These are phyloP conservation scores for Stephanodiscus triporus DNA, from an alignment of 108 stramenopile species.

Conservation along the genomic window DNA sequence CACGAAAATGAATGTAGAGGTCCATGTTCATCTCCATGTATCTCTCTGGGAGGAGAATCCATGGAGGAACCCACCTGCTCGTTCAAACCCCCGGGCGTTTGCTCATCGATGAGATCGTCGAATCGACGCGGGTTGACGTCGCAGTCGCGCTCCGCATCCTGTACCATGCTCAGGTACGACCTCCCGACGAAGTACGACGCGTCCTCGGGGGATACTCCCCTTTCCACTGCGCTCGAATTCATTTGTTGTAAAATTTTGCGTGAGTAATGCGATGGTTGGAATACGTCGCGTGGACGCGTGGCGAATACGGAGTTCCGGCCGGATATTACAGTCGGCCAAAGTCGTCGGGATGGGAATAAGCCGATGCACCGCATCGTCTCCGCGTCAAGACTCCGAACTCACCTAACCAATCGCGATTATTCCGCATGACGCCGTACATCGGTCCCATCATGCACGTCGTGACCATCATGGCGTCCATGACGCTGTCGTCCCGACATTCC, in stretches of 20 bases:
- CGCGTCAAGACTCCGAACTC: no score
- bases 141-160: slow-evolving; percentile 62
- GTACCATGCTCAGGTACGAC: slow-evolving; percentile 63
- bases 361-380: no score
- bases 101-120: slow-evolving; percentile 81
- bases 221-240: slow-evolving; percentile 16
- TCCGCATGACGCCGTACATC: slow-evolving; percentile 71
- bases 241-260: no score
- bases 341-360: no score
- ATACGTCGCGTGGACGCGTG: no score
- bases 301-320: no score
- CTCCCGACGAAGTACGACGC: slow-evolving; percentile 58
- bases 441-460: slow-evolving; percentile 73
- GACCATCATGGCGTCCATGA: slow-evolving; percentile 72
- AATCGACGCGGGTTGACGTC: slow-evolving; percentile 50
- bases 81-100: slow-evolving; percentile 87
- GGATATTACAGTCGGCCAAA: no score
- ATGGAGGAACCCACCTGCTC: slow-evolving; percentile 55
- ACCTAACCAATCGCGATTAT: slow-evolving; percentile 68
- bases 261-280: no score
- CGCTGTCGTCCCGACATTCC: slow-evolving; percentile 55
- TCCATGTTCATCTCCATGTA: no score
- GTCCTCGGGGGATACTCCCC: slow-evolving; percentile 47
- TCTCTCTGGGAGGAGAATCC: not conserved
- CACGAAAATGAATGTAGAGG: no score